Base-by-base conservation (phyloP, 345 rosid species). In the Eucalyptus shirleyi region DNA sequence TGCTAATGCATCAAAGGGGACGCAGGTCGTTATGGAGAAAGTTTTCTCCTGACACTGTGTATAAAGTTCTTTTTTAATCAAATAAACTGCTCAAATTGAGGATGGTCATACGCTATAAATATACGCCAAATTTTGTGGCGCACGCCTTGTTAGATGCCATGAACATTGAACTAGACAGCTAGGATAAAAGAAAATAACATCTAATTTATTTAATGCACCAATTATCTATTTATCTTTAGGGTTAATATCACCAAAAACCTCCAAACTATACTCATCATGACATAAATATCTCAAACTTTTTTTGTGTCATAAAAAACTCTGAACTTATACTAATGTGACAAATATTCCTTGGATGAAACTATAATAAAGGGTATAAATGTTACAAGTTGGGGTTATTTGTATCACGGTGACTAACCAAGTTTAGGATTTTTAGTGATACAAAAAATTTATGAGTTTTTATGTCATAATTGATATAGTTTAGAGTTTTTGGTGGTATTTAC, bases 401-500 rank as follows among this genome's bases (percentile, higher is more conserved):
- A 56, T 56, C 62, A 24, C 14, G 10, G 1, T 56, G 3, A 24
- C 30, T 24, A 56, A 56, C 1, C 13, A 1, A 24, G 30, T 56
- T 56, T 24, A 24, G 13, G 13, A 24, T 24, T 56, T 56, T 56
- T 2, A 53, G 62, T 56, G 4, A 9, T 5, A 56, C 2, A 56
- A 9, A 56, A 56, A 56, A 24, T 12, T 56, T 56, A 23, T 56
- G 28, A 24, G 30, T 10, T 23, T 56, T 24, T 9, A 56, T 56
- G 28, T 24, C 13, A 56, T 1, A 24, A 5, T 23, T 0, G 1
- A 56, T 2, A 56, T 56, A 23, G 5, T 56, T 24, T 24, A 23
- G 3, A 56, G 62, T 56, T 24, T 56, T 56, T 56, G 13, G 0
- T 9, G 2, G 0, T 4, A 3, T 53, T 53, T 53, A 4, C 14